These are phyloP conservation scores for Rhodocollybia butyracea DNA, from an alignment of 768 basidiomycete genomes.

Conservation along the genomic window DNA sequence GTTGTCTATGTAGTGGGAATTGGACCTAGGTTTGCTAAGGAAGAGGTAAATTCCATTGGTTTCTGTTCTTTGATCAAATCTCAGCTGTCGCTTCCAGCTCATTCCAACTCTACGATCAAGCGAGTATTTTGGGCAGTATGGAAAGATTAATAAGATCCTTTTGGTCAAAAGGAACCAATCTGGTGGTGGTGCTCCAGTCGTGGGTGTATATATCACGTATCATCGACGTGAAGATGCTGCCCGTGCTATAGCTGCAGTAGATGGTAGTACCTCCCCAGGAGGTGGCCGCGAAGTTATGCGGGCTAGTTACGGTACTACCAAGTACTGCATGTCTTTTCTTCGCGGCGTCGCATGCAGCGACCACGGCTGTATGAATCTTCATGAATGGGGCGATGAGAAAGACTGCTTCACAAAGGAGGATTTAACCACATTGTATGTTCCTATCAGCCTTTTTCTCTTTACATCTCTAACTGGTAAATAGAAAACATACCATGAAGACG, in stretches of 20 bases:
- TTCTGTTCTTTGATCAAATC: neutral
- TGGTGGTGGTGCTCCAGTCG: constrained; percentile 66
- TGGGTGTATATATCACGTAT: constrained; percentile 97
- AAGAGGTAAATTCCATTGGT: constrained; percentile 66
- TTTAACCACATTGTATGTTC: constrained; percentile 76
- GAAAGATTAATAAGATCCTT: constrained; percentile 94
- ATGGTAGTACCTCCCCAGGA: constrained; percentile 88
- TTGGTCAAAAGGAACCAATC: constrained; percentile 85
- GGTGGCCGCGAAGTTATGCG: constrained; percentile 87
- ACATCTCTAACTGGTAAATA: constrained; percentile 23
- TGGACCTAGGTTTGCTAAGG: constrained; percentile 90
- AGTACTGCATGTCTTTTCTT: constrained; percentile 96
- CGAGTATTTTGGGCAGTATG: constrained; percentile 98
- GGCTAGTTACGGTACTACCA: constrained; percentile 94
- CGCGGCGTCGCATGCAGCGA: constrained; percentile 82
- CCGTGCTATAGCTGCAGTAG: constrained; percentile 87
- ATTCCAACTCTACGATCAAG: constrained; percentile 90
- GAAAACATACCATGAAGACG: constrained; percentile 92
- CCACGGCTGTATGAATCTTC: constrained; percentile 89
- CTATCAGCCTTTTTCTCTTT: constrained; percentile 7
- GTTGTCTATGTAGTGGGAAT: constrained; percentile 97
- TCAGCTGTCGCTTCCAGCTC: constrained; percentile 46
- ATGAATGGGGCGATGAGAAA: constrained; percentile 98
- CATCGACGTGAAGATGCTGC: constrained; percentile 93
- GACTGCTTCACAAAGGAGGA: constrained; percentile 98